These are phyloP conservation scores for Gentiana straminea DNA, from an alignment of 257 asterid species.

Conservation along the genomic window DNA sequence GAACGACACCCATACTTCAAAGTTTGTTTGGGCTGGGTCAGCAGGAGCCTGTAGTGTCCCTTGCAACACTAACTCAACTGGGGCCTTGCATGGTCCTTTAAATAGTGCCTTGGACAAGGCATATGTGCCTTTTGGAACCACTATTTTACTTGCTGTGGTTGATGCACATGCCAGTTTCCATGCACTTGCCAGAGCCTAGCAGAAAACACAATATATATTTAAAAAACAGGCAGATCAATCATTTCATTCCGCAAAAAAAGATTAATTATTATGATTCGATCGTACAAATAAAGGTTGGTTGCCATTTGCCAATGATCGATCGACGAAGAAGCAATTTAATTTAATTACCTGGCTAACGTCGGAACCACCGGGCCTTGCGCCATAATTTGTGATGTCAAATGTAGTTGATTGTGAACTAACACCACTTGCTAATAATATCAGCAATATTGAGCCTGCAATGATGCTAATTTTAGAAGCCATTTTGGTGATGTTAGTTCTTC, in stretches of 20 bases:
- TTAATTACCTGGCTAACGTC: constrained; percentile 16
- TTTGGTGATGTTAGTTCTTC: constrained; percentile 24
- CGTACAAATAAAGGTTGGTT: no score
- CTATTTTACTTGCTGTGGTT: constrained; percentile 9
- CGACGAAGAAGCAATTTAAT: background rate
- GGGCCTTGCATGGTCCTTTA: constrained; percentile 22
- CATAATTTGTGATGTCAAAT: constrained; percentile 9
- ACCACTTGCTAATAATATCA: background rate
- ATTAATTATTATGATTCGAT: no score
- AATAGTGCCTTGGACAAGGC: constrained; percentile 11
- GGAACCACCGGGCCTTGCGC: constrained; percentile 9
- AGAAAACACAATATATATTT: no score
- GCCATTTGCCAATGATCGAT: no score
- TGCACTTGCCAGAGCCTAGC: constrained; percentile 31
- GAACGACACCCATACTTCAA: constrained; percentile 12
- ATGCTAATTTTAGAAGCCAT: background rate
- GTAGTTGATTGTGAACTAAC: background rate
- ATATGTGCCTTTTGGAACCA: constrained; percentile 30
- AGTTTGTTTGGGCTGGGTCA: constrained; percentile 3
- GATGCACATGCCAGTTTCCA: constrained; percentile 29
- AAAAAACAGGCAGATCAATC: no score
- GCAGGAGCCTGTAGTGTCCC: constrained; percentile 32
- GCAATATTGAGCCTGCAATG: background rate
- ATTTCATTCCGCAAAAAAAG: no score
- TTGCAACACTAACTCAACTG: constrained; percentile 21